Evolutionary conservation across 2,329 filamentous ascomycete species (phyloP), one percentile per base, ranked within the genome.

Genomic region (Emydomyces testavorans): DNA sequence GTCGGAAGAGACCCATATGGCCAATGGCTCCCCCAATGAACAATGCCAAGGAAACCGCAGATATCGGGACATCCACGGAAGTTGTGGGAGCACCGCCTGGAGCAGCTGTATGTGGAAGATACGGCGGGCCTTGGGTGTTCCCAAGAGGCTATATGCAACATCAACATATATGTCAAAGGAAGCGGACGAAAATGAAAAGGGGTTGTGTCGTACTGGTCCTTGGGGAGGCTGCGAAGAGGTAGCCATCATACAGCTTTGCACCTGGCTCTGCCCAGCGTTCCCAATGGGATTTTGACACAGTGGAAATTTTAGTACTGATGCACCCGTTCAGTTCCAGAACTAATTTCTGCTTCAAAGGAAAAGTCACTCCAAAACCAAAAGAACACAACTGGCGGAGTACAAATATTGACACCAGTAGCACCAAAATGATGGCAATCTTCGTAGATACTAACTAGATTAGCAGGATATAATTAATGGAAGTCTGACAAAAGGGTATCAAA

Each of bases 1-100:
- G 52, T 35, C 64, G 65, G 50, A 73, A 66, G 3, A 72, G 62
- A 5, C 63, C 64, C 64, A 74, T 71, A 53, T 74, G 67, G 13
- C 59, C 54, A 10, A 58, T 60, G 5, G 68, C 72, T 13, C 61
- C 66, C 16, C 56, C 36, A 32, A 72, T 54, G 57, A 71, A 76
- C 26, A 70, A 58, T 34, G 65, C 60, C 11, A 87, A 62, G 53
- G 88, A 76, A 49, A 85, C 73, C 45, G 74, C 71, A 52, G 71
- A 76, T 59, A 86, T 72, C 31, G 83, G 80, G 6, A 80, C 71
- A 60, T 89, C 84, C 53, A 82, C 65, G 2, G 59, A 52, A 3
- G 71, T 58, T 1, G 70, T 74, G 1, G 85, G 83, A 6, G 66
- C 54, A 20, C 79, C 65, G 23, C 67, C 67, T 6, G 66, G 31